These are phyloP conservation scores for Strigomonas galati DNA, from an alignment of 208 protist genomes.

Conservation along the genomic window DNA sequence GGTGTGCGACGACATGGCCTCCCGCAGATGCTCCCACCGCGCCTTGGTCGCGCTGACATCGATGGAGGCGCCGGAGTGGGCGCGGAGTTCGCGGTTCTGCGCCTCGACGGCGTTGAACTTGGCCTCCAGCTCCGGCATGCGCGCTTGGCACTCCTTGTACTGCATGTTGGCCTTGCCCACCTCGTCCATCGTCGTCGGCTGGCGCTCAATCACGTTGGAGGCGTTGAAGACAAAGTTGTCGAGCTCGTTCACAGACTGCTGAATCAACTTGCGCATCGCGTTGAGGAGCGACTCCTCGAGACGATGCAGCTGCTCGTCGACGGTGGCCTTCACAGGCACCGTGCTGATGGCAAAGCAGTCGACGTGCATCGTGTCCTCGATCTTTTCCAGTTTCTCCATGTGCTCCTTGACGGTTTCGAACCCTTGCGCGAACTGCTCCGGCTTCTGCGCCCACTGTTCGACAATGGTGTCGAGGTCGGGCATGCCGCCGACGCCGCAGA, in stretches of 20 bases:
- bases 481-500: slow-evolving; percentile 84
- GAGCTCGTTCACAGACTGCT: slow-evolving; percentile 59
- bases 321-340: slow-evolving; percentile 87
- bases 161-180: slow-evolving; percentile 84
- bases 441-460: slow-evolving; percentile 60
- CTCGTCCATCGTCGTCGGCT: slow-evolving; percentile 93
- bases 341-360: slow-evolving; percentile 94
- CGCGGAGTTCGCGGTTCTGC: slow-evolving; percentile 84
- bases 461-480: slow-evolving; percentile 90
- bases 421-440: slow-evolving; percentile 68
- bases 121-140: slow-evolving; percentile 58
- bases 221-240: slow-evolving; percentile 87
- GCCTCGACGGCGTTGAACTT: slow-evolving; percentile 72
- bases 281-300: slow-evolving; percentile 89
- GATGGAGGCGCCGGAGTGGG: slow-evolving; percentile 65
- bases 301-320: slow-evolving; percentile 91
- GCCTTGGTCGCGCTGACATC: slow-evolving; percentile 76
- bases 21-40: slow-evolving; percentile 91
- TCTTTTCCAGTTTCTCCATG: slow-evolving; percentile 70
- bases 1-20: slow-evolving; percentile 87
- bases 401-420: slow-evolving; percentile 90
- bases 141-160: slow-evolving; percentile 58
- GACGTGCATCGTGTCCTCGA: slow-evolving; percentile 89
- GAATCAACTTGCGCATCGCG: slow-evolving; percentile 73
- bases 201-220: slow-evolving; percentile 84